Evolutionary conservation across 2,329 filamentous ascomycete species (phyloP), one percentile per base, ranked within the genome.

Genomic region (Gremmenia infestans): DNA sequence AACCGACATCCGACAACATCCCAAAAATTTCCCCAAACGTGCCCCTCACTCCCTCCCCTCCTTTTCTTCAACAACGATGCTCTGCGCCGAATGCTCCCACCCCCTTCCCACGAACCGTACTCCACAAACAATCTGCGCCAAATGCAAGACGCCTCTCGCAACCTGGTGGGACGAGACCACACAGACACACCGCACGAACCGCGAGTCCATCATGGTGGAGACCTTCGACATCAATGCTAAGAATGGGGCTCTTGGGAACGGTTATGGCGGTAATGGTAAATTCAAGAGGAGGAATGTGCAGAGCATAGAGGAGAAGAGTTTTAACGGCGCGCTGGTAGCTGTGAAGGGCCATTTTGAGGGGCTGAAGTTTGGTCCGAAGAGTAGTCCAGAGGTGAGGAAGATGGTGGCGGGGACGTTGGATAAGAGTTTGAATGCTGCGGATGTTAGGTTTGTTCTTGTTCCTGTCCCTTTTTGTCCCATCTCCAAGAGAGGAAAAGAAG

Each of bases 251-350:
- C 53, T n/a, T 25, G 51, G 28, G 8, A 32, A 32, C 8, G 3
- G 8, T 11, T 32, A 49, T 25, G n/a, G 48, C 53, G 54, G n/a
- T 50, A 52, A 23, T 61, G 51, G 54, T 63, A 65, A 60, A 54
- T 53, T 8, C 25, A 51, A 45, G 28, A 51, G 67, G 43, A 58
- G 37, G 46, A 70, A 70, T 52, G 57, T 22, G 11, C 62, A 83
- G 67, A 80, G 80, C 39, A 83, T 86, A 65, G 83, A 87, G 70
- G 83, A 87, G 72, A 76, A 83, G 57, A 80, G 76, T 68, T 86
- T 87, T 69, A 76, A 78, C 2, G 80, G 80, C 1, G 81, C 80
- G 15, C 74, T 87, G 66, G 78, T 84, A 65, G 81, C 80, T 64
- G 76, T 86, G 53, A 82, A 86, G 68, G 80, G 80, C 46, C 81